Evolutionary conservation across 192 early-diverging fungal species (phyloP), one percentile per base, ranked within the genome.

Genomic region (Geranomyces variabilis): DNA sequence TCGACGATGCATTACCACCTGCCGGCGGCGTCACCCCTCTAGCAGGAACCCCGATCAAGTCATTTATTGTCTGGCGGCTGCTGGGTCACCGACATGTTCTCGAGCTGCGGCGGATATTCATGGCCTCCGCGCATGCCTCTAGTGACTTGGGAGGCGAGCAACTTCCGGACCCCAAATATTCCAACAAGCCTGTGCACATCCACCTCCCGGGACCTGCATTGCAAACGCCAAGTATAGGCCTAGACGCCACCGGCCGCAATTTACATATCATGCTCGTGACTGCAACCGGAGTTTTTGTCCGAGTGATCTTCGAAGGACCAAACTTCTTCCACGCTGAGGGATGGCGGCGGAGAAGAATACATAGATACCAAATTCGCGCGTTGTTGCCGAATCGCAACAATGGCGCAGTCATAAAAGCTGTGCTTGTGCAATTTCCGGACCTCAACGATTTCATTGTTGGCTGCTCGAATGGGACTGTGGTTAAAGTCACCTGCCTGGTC

Each of bases 101-200:
- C 15, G 73, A 75, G 41, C 29, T 75, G 43, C 71, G 71, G 9
- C 48, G 71, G 29, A 43, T 66, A 10, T 73, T 73, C 31, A 30
- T 64, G 53, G 71, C 71, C n/a, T 64, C 53, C 15, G 34, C 57
- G 28, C 34, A 51, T 3, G 51, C 31, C 3, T 4, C 6, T 4
- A 12, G 15, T 10, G 45, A 21, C 13, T 43, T 5, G 21, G 56
- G 22, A 34, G 9, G 6, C 19, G 12, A 57, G 26, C 10, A 28
- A 19, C 66, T 70, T 15, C 41, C 58, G 28, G 28, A 51, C 13
- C 13, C 55, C 26, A 41, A 31, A 31, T 29, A 44, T 31, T 57
- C 68, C 6, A 70, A 70, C 44, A 31, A 15, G 14, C 68, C 68
- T 3, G 68, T 70, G 22, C 57, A 70, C 29, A 58, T 70, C n/a